phyloP scores from a whole-genome alignment of 495 filamentous ascomycete species.

The Neurospora sp. region DNA sequence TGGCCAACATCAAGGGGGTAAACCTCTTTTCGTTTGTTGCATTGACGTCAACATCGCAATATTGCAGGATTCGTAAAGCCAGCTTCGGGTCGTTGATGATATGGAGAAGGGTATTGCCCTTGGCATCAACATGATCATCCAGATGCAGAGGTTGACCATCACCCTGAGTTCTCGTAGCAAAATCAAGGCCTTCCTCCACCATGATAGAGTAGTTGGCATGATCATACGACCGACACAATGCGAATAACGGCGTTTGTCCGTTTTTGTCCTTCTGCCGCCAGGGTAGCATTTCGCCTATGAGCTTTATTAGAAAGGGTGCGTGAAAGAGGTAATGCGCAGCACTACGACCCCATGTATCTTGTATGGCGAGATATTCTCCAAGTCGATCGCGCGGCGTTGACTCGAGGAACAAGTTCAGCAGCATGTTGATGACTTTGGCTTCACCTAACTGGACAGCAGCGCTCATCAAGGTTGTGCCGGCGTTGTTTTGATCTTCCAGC shows the following conservation, averaged over 20 bases:
- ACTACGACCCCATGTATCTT: constrained; percentile 79
- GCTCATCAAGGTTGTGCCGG: constrained; percentile 82
- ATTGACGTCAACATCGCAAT: constrained; percentile 89
- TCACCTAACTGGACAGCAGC: constrained; percentile 90
- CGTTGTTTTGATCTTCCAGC: constrained; percentile 74
- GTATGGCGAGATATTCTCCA: constrained; percentile 54
- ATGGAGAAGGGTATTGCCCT: constrained; percentile 89
- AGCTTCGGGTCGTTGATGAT: constrained; percentile 80
- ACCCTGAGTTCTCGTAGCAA: constrained; percentile 62
- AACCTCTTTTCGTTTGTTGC: constrained; percentile 93
- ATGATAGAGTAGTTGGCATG: constrained; percentile 77
- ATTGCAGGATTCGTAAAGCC: constrained; percentile 60
- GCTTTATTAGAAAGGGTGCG: constrained; percentile 64
- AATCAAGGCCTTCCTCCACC: constrained; percentile 68
- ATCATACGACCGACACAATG: constrained; percentile 90
- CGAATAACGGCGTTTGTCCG: constrained; percentile 92
- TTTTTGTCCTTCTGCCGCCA: constrained; percentile 92
- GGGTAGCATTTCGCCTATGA: constrained; percentile 65
- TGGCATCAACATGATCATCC: constrained; percentile 85
- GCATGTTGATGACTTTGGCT: constrained; percentile 56
- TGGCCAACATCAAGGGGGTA: constrained; percentile 96
- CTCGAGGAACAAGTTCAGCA: constrained; percentile 52
- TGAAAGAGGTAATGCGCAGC: constrained; percentile 96
- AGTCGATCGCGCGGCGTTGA: constrained; percentile 34
- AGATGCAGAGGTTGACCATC: constrained; percentile 75